Evolutionary conservation across 2,329 filamentous ascomycete genomes (phyloP), one percentile per base, ranked within the genome.

Genomic region (Alternaria triticina): DNA sequence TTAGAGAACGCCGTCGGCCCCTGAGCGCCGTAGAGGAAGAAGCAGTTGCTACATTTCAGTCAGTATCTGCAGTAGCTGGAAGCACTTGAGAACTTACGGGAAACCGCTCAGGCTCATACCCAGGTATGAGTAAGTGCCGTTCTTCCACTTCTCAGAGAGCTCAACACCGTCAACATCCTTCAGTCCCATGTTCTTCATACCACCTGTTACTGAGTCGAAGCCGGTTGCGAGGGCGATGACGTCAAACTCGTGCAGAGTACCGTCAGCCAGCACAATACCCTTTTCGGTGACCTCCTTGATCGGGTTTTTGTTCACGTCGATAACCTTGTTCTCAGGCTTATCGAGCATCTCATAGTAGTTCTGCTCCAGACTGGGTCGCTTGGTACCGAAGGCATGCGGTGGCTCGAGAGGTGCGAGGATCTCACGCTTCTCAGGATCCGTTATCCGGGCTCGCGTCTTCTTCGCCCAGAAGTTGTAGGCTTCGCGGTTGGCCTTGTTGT

Each of bases 381-480:
- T 85, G 15, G 81, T 82, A 10, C 83, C 83, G 57, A 82, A 84
- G 0, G 81, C 76, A 62, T 85, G 82, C 0, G 81, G 81, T 17
- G 80, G 78, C 67, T 82, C 74, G 15, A 81, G 70, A 0, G 83
- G 83, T 8, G 82, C 82, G n/a, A 85, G 73, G 12, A 84, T 79
- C 46, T 83, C 82, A 30, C 80, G 77, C 77, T 84, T 84, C 60
- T 73, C 72, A 1, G 80, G 77, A 64, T 84, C 80, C 27, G 77
- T 74, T 59, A 85, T 82, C 17, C 83, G 77, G 6, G 76, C 75
- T 5, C 80, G 77, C 4, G 79, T 79, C 70, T 82, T 81, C 74
- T 82, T 82, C 3, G 76, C 79, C 83, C 83, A 84, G 74, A 82
- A 84, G 52, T 83, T 75, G 70, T 84, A 85, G 2, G 82, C 80